phyloP scores from a whole-genome alignment of 306 rosid species.

The Trifolium subterraneum region DNA sequence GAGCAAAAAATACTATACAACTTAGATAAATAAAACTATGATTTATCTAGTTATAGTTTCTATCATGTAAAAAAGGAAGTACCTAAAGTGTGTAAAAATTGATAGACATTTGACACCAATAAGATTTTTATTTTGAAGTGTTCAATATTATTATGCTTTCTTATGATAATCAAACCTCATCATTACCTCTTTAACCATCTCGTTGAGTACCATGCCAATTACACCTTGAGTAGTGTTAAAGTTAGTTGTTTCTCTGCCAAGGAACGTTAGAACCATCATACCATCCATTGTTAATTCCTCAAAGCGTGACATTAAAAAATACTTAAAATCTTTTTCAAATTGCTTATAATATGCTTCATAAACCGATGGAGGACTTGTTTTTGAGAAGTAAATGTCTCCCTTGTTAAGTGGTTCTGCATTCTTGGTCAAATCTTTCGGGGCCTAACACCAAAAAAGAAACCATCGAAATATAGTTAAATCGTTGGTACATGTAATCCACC shows the following conservation, averaged over 20 bases:
- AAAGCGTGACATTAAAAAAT: not conserved
- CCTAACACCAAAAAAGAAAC: not conserved
- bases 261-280: not conserved
- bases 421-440: not conserved
- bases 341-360: not conserved
- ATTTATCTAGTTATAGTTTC: too few species aligned
- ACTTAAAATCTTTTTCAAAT: not conserved
- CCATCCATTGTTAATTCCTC: not conserved
- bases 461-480: too few species aligned
- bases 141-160: not conserved
- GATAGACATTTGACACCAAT: too few species aligned
- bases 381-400: not conserved
- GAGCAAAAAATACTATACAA: too few species aligned
- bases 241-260: not conserved
- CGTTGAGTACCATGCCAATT: constrained; percentile 45
- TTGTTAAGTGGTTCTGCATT: not conserved
- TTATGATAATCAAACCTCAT: not conserved
- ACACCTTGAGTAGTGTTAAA: not conserved
- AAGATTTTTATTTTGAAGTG: too few species aligned
- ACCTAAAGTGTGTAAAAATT: too few species aligned
- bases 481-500: too few species aligned
- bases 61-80: too few species aligned
- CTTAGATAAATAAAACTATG: too few species aligned
- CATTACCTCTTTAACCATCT: constrained; percentile 56
- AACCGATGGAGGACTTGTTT: not conserved